These are phyloP conservation scores for Trichoderma citrinoviride DNA, from an alignment of 2,329 filamentous ascomycete species.

Conservation along the genomic window DNA sequence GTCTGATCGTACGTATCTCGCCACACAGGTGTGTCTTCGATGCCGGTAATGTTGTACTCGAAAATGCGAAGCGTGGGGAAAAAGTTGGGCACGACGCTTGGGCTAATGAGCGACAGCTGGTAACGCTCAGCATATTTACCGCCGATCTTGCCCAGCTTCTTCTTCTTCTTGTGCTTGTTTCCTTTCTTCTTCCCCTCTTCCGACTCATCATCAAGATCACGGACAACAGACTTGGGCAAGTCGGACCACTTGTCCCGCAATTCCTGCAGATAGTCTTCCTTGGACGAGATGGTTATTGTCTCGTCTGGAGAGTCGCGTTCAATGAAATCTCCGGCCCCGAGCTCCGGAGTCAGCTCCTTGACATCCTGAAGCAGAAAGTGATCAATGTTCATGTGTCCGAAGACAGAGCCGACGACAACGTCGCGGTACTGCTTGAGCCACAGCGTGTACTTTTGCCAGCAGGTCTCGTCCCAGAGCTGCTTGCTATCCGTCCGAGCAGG, in stretches of 20 bases:
- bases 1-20: conserved; percentile 32
- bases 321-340: conserved; percentile 35
- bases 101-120: conserved; percentile 73
- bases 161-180: conserved; percentile 48
- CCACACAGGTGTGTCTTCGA: conserved; percentile 58
- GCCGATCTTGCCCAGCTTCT: conserved; percentile 60
- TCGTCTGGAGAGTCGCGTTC: conserved; percentile 40
- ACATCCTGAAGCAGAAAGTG: conserved; percentile 93
- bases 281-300: conserved; percentile 63
- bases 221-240: conserved; percentile 56
- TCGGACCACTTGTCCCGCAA: conserved; percentile 75
- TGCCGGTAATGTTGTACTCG: conserved; percentile 85
- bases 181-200: conserved; percentile 33
- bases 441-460: conserved; percentile 95
- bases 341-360: conserved; percentile 65
- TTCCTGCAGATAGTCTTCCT: conserved; percentile 69
- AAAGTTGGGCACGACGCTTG: conserved; percentile 90
- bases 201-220: conserved; percentile 27
- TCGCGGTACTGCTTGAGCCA: conserved; percentile 91
- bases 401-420: conserved; percentile 74
- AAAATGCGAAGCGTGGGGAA: conserved; percentile 87
- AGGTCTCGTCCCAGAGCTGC: conserved; percentile 90
- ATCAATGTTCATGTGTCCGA: conserved; percentile 98
- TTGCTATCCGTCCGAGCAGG: conserved; percentile 84
- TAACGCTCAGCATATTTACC: conserved; percentile 84